A percentile compares a stretch with the other conserved stretches of the same genome.
These are phyloP conservation scores for Hortaea werneckii DNA, from an alignment of 2,329 filamentous ascomycete genomes.

Conservation along the genomic window DNA sequence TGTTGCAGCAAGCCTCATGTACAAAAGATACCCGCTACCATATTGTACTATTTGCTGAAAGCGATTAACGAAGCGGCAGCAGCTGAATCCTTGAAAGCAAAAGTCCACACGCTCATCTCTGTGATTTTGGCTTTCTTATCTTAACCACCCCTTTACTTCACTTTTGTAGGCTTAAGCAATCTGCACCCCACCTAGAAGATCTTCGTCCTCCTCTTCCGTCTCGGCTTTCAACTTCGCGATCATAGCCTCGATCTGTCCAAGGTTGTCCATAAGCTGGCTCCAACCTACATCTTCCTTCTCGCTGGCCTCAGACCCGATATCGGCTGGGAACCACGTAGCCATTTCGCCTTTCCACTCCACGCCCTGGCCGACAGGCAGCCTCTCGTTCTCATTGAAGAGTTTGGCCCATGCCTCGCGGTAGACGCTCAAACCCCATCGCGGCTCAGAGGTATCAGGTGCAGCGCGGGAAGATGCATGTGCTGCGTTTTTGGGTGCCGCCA, in stretches of 20 bases:
- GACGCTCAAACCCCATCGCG: conserved; percentile 21
- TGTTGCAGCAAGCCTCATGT: no score
- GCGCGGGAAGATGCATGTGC: background rate
- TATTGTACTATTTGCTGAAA: no score
- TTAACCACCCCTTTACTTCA: no score
- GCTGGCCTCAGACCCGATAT: conserved; percentile 6
- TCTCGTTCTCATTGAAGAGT: conserved; percentile 18
- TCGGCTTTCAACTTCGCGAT: background rate
- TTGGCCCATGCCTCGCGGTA: conserved; percentile 21
- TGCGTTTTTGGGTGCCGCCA: no score
- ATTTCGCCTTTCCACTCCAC: conserved; percentile 20
- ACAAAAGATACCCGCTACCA: no score
- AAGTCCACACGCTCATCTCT: no score
- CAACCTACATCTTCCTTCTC: conserved; percentile 15
- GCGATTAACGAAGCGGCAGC: no score
- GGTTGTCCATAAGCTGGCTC: conserved; percentile 18
- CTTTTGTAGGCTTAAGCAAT: no score
- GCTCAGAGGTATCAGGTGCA: conserved; percentile 11
- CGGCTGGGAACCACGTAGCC: conserved; percentile 22
- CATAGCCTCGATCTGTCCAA: conserved; percentile 14
- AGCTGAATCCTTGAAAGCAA: no score
- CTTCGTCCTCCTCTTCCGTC: background rate
- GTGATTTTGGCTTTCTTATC: no score
- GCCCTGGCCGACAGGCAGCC: conserved; percentile 16
- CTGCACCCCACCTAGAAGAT: no score